Evolutionary conservation across 2,329 filamentous ascomycete species (phyloP).

Genomic region (Seiridium cupressi): DNA sequence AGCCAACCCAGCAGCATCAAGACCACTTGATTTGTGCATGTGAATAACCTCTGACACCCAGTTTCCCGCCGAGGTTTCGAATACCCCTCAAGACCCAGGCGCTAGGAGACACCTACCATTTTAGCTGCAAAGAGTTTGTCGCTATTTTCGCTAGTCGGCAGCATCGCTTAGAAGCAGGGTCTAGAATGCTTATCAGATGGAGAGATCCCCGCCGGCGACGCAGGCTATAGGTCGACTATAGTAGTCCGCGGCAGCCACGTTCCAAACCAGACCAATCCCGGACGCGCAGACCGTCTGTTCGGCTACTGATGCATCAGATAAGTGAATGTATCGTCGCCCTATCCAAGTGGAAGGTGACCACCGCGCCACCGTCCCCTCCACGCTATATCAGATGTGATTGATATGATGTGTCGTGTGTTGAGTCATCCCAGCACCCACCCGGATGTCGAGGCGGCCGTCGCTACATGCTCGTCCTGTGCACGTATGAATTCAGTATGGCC

Average conservation of each 20-base stretch:
- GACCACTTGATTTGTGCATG: too few species aligned
- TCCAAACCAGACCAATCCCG: background rate
- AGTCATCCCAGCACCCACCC: background rate
- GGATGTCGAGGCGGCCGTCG: background rate
- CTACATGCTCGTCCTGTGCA: background rate
- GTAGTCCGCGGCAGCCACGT: background rate
- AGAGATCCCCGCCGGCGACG: background rate
- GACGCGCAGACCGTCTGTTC: background rate
- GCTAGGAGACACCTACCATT: too few species aligned
- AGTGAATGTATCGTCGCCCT: background rate
- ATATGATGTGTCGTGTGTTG: background rate
- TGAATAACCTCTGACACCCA: too few species aligned
- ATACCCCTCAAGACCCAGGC: too few species aligned
- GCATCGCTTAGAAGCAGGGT: background rate
- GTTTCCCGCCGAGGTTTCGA: too few species aligned
- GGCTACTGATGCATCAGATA: background rate
- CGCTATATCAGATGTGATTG: conserved; percentile 4
- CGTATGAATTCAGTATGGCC: background rate
- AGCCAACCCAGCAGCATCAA: too few species aligned
- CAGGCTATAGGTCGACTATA: background rate
- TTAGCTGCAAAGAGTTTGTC: too few species aligned
- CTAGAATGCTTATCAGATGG: background rate
- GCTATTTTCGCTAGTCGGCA: background rate
- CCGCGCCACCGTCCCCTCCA: background rate
- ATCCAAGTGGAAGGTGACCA: background rate